These are phyloP conservation scores for Cucumis hystrix DNA, from an alignment of 306 rosid genomes.

Conservation along the genomic window DNA sequence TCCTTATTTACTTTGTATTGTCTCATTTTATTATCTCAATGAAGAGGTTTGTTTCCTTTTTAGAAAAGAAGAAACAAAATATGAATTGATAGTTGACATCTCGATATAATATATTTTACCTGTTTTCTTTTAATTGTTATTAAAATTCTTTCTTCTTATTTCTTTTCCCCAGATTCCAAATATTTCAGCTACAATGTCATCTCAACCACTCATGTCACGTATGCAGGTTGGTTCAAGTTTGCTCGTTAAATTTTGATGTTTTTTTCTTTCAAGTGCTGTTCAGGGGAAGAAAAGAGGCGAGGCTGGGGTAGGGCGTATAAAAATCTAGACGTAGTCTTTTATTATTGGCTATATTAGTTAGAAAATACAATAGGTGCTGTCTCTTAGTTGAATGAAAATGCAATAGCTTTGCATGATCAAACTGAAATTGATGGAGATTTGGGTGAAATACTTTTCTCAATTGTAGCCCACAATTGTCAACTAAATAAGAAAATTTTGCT, in stretches of 20 bases:
- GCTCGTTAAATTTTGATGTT: constrained; percentile 5
- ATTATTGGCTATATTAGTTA: neutral
- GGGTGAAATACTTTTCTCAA: too few relatives aligned
- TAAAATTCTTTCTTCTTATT: neutral
- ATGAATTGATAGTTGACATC: neutral
- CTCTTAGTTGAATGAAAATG: neutral
- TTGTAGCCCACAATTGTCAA: too few relatives aligned
- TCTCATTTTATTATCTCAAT: too few relatives aligned
- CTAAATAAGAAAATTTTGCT: too few relatives aligned
- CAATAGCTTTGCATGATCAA: neutral
- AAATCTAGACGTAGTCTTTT: neutral
- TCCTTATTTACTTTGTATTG: too few relatives aligned
- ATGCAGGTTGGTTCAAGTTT: constrained; percentile 52
- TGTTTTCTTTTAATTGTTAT: neutral
- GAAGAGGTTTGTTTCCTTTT: too few relatives aligned
- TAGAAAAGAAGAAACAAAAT: too few relatives aligned
- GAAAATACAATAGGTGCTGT: neutral
- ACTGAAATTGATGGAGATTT: too few relatives aligned
- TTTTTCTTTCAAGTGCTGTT: neutral
- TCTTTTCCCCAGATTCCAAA: constrained; percentile 49
- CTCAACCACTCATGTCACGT: constrained; percentile 52
- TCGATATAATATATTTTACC: neutral
- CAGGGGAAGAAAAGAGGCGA: neutral
- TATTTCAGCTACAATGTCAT: constrained; percentile 69
- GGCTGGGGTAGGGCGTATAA: neutral